These are phyloP conservation scores for Starmerella apis DNA, from an alignment of 805 yeast genomes.

Conservation along the genomic window DNA sequence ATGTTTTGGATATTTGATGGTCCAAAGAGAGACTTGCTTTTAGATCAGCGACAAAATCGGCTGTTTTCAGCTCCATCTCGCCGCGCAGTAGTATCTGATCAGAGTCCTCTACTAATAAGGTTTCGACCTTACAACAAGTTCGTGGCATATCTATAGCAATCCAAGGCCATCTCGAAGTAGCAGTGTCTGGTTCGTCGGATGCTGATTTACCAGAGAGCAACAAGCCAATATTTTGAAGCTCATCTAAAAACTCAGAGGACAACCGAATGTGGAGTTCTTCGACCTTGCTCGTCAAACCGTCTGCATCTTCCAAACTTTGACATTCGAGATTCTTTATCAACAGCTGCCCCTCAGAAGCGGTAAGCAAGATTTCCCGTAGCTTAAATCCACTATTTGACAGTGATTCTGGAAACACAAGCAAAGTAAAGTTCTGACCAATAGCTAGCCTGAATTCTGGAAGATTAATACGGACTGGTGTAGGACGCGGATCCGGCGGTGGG, in stretches of 20 bases:
- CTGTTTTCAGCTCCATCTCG: background rate
- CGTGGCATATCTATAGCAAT: background rate
- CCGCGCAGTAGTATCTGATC: background rate
- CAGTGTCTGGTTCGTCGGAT: background rate
- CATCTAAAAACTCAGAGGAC: conserved; percentile 1
- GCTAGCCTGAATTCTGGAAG: conserved; percentile 22
- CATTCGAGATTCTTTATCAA: conserved; percentile 7
- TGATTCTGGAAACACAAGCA: conserved; percentile 19
- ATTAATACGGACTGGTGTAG: conserved; percentile 13
- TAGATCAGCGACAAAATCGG: background rate
- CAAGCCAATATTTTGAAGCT: background rate
- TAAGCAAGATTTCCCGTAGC: conserved; percentile 17
- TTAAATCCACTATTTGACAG: conserved; percentile 6
- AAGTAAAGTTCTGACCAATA: conserved; percentile 15
- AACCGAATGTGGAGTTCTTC: background rate
- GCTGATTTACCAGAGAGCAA: background rate
- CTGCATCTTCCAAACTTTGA: background rate
- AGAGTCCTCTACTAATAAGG: background rate
- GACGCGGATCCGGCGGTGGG: conserved; percentile 19
- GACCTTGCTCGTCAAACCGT: background rate
- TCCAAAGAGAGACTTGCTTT: background rate
- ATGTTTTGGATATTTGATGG: background rate
- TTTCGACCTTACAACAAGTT: background rate
- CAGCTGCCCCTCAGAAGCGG: conserved; percentile 21
- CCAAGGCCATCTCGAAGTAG: background rate